phyloP scores from a whole-genome alignment of 805 yeast genomes.

The Suhomyces faveliae region DNA sequence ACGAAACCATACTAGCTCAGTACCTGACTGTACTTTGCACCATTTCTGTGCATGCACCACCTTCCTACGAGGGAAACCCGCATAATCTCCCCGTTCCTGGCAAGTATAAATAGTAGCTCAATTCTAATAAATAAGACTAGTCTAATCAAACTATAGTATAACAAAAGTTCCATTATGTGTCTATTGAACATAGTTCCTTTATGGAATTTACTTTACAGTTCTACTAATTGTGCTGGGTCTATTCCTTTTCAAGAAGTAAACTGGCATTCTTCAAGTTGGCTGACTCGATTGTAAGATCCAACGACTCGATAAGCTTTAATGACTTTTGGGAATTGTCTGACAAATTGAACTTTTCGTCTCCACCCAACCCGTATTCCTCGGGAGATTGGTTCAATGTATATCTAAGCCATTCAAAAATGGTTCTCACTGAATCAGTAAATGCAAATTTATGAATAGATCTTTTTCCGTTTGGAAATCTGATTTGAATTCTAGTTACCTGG shows the following conservation, averaged over 20 bases:
- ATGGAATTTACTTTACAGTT: no score
- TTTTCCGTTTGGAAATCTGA: slow-evolving; percentile 86
- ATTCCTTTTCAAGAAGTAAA: slow-evolving; percentile 55
- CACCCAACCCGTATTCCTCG: slow-evolving; percentile 51
- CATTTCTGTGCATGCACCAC: no score
- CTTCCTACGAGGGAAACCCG: no score
- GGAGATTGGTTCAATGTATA: slow-evolving; percentile 45
- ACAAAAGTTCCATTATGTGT: no score
- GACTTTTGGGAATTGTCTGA: slow-evolving; percentile 33
- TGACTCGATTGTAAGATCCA: slow-evolving; percentile 61
- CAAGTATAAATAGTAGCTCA: no score
- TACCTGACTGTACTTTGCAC: no score
- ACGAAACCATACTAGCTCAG: no score
- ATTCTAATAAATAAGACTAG: no score
- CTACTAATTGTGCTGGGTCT: no score
- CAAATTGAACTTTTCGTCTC: slow-evolving; percentile 29
- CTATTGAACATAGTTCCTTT: no score
- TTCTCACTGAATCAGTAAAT: slow-evolving; percentile 54
- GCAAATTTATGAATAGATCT: slow-evolving; percentile 71
- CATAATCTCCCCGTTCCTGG: no score
- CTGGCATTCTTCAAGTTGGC: slow-evolving; percentile 85
- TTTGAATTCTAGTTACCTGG: slow-evolving; percentile 73
- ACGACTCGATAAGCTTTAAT: slow-evolving; percentile 56
- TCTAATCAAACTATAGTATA: no score
- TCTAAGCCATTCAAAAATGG: slow-evolving; percentile 68